A percentile compares a stretch with the other conserved stretches of the same genome.
Evolutionary conservation across 306 rosid species (phyloP).

Genomic region (Vicia villosa): DNA sequence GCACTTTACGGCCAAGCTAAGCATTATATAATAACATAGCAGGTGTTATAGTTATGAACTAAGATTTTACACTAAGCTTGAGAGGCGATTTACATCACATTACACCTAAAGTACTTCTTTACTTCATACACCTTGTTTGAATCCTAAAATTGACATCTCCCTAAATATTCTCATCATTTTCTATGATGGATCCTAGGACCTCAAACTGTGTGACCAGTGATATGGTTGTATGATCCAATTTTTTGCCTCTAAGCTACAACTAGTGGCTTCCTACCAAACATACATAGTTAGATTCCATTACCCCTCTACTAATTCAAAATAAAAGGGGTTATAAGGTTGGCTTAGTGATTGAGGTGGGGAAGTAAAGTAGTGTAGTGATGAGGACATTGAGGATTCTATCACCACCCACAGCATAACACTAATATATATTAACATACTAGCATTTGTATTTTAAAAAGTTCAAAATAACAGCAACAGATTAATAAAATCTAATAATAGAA

Average conservation of each 20-base stretch:
- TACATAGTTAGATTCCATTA: slow-evolving; percentile 3
- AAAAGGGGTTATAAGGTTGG: too few relatives aligned
- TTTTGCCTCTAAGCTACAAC: background rate
- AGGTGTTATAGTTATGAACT: background rate
- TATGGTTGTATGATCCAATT: background rate
- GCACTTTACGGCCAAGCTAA: background rate
- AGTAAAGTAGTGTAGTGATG: background rate
- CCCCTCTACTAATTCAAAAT: background rate
- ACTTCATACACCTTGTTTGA: background rate
- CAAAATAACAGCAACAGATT: slow-evolving; percentile 26
- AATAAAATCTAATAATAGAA: background rate
- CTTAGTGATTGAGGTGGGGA: background rate
- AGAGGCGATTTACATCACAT: background rate
- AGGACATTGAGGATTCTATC: background rate
- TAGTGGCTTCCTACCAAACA: background rate
- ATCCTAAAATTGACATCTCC: background rate
- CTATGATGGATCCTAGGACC: background rate
- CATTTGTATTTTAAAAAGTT: background rate
- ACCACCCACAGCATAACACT: background rate
- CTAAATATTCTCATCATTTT: background rate
- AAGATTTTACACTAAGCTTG: background rate
- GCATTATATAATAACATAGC: background rate
- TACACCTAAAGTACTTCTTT: background rate
- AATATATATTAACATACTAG: background rate
- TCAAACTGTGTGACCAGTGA: background rate